These are phyloP conservation scores for Penicillium sp. DNA, from an alignment of 2,329 filamentous ascomycete genomes.

Conservation along the genomic window DNA sequence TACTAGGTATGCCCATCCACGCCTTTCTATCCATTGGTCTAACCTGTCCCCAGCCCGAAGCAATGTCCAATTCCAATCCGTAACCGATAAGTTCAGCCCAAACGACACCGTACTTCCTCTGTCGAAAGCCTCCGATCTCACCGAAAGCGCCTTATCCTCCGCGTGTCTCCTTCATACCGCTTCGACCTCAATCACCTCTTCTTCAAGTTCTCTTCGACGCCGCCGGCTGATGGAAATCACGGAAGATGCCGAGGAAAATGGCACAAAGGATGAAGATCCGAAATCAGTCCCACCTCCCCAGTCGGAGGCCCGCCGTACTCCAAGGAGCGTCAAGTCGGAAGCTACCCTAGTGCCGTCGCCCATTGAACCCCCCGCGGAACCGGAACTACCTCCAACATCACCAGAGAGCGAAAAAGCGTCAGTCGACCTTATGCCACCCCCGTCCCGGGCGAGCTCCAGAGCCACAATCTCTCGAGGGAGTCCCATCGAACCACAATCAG, in stretches of 20 bases:
- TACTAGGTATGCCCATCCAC: constrained; percentile 64
- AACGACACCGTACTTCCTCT: constrained; percentile 81
- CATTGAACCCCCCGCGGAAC: not conserved
- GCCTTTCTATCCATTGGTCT: constrained; percentile 6
- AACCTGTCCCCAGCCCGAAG: constrained; percentile 58
- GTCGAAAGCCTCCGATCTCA: constrained; percentile 64
- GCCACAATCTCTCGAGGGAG: constrained; percentile 14
- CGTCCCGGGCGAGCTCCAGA: constrained; percentile 16
- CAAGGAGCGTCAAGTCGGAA: constrained; percentile 29
- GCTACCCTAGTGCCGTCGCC: constrained; percentile 28
- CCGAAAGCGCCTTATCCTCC: constrained; percentile 76
- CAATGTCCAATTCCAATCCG: constrained; percentile 57
- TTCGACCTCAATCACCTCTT: constrained; percentile 75
- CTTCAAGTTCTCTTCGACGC: constrained; percentile 66
- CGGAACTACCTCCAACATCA: constrained; percentile 7
- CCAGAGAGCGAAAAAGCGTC: constrained; percentile 12
- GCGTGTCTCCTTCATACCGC: constrained; percentile 84
- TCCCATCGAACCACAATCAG: constrained; percentile 13
- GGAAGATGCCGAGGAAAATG: constrained; percentile 79
- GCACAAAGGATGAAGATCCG: constrained; percentile 41
- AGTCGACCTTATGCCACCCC: constrained; percentile 13
- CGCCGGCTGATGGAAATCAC: constrained; percentile 80
- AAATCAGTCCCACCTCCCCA: constrained; percentile 19
- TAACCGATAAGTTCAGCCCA: constrained; percentile 63
- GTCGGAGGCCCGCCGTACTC: constrained; percentile 18